A percentile compares a stretch with the other conserved stretches of the same genome.
These are phyloP conservation scores for Cercophora sp. DNA, from an alignment of 495 filamentous ascomycete genomes.

Conservation along the genomic window DNA sequence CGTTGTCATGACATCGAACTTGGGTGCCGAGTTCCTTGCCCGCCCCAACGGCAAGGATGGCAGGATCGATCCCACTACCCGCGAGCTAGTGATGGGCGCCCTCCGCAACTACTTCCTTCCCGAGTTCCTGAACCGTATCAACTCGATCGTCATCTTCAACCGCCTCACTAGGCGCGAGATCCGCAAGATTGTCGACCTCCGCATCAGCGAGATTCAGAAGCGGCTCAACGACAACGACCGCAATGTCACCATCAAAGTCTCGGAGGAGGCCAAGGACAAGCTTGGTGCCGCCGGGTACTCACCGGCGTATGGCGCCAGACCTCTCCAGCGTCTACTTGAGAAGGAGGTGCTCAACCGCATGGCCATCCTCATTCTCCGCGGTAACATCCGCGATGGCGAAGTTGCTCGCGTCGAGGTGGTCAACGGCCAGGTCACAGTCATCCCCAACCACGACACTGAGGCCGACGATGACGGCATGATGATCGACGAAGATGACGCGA, in stretches of 20 bases:
- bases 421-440: constrained; percentile 65
- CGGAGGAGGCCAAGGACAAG: constrained; percentile 82
- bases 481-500: constrained; percentile 61
- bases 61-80: constrained; percentile 79
- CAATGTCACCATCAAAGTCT: constrained; percentile 72
- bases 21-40: constrained; percentile 90
- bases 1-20: constrained; percentile 97
- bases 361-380: constrained; percentile 83
- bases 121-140: constrained; percentile 97
- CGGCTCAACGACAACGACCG: constrained; percentile 74
- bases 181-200: constrained; percentile 90
- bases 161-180: constrained; percentile 85
- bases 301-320: constrained; percentile 88
- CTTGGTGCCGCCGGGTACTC: constrained; percentile 85
- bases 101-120: constrained; percentile 94
- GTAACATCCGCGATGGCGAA: constrained; percentile 81
- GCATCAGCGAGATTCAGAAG: constrained; percentile 84
- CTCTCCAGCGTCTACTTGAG: constrained; percentile 84
- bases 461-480: constrained; percentile 65
- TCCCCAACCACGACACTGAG: constrained; percentile 72
- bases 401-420: constrained; percentile 70
- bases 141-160: constrained; percentile 95
- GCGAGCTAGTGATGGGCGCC: constrained; percentile 81
- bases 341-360: constrained; percentile 92
- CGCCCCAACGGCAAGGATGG: constrained; percentile 73